Evolutionary conservation across 1,284 basidiomycete genomes (phyloP), one percentile per base, ranked within the genome.

Genomic region (Anthracocystis setariae): DNA sequence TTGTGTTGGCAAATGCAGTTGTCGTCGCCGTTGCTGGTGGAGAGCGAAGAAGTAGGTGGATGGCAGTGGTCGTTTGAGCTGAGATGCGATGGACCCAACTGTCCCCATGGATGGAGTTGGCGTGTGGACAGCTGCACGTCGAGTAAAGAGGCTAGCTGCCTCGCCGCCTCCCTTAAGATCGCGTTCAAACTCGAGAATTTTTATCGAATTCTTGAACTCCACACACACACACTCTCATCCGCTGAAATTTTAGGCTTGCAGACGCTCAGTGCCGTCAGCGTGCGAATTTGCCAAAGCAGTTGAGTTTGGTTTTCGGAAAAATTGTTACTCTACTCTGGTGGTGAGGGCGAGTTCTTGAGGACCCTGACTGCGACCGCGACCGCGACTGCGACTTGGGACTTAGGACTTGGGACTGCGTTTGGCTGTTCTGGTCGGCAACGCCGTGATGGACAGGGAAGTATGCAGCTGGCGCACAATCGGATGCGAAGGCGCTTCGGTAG

Each of bases 191-290:
- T 29, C 15, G 46, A 65, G 62, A 59, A 65, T 60, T 66, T 66
- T 66, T 60, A 66, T 60, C 64, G 57, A 66, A 60, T 60, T 66
- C 56, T 59, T 29, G 53, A 29, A 53, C 61, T 59, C 52, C 47
- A 66, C 51, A 55, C 20, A 17, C 47, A 66, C 51, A 55, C 20
- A 17, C n/a, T 38, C 32, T 17, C 21, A 49, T 15, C 17, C 35
- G 35, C 35, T 37, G 8, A 13, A 37, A 8, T 8, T 8, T 17
- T 15, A 17, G 35, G 35, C 35, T 37, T 37, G 35, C 35, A 37
- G 35, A n/a, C n/a, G 35, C 35, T 17, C 35, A 17, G 12, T 37
- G 35, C 17, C 35, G 35, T 37, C 35, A 37, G 35, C 8, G 12
- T 38, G 13, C 24, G 23, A 44, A 32, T 33, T 33, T 25, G 23